Conservation (phyloP, 345 rosid species). For the Gossypium stocksii region DNA sequence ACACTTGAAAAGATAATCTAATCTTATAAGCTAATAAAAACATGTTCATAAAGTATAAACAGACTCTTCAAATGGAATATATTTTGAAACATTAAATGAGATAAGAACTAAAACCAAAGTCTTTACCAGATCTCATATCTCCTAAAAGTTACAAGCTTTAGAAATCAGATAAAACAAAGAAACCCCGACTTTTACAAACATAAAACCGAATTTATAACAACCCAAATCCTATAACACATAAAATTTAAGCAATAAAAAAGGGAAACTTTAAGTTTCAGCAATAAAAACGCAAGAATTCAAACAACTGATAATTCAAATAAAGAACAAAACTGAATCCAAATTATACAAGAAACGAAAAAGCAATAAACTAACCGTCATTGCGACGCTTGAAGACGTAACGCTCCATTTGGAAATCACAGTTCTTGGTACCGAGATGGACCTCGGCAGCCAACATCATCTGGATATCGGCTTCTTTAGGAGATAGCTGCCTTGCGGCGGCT, state of each 20-base stretch:
- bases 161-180: background rate
- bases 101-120: background rate
- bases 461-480: background rate
- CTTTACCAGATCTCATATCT: background rate
- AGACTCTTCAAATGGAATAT: background rate
- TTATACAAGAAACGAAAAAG: background rate
- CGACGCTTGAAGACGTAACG: constrained; percentile 7
- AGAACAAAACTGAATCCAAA: background rate
- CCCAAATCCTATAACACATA: background rate
- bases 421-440: constrained; percentile 7
- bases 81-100: background rate
- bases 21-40: background rate
- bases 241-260: background rate
- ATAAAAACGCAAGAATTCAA: background rate
- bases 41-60: background rate
- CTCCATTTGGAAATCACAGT: background rate
- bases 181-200: background rate
- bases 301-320: background rate
- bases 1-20: background rate
- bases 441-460: constrained; percentile 9
- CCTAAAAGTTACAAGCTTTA: background rate
- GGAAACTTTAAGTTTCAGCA: background rate
- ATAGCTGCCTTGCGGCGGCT: background rate
- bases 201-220: background rate
- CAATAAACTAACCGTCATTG: background rate